phyloP scores from a whole-genome alignment of 768 basidiomycete species.

The Tremella fuciformis region DNA sequence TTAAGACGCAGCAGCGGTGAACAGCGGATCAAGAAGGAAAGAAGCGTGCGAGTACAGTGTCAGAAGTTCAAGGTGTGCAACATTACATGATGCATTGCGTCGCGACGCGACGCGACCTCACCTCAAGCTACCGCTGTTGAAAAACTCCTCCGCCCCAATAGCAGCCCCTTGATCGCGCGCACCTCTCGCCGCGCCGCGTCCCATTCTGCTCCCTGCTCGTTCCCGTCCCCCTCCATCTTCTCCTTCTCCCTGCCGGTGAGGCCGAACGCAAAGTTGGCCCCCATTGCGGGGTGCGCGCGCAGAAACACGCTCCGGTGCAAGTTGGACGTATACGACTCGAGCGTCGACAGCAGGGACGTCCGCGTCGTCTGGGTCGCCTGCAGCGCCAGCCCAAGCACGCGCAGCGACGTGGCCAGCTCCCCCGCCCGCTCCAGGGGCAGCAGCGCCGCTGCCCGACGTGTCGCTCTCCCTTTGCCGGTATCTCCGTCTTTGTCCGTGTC shows the following conservation, averaged over 20 bases:
- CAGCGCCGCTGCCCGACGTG: neutral
- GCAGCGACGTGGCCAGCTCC: too few species aligned
- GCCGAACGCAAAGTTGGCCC: neutral
- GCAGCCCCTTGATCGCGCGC: conserved; percentile 47
- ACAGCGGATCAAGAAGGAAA: too few species aligned
- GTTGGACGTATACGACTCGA: conserved; percentile 40
- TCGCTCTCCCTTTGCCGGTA: too few species aligned
- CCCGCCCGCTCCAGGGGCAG: too few species aligned
- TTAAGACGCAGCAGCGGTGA: neutral
- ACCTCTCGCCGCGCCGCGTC: conserved; percentile 48
- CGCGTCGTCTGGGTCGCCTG: conserved; percentile 45
- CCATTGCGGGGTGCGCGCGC: neutral
- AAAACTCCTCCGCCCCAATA: conserved; percentile 42
- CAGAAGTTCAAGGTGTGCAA: neutral
- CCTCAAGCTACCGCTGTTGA: neutral
- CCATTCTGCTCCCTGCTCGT: conserved; percentile 27
- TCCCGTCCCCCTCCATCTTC: conserved; percentile 7
- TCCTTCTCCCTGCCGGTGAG: neutral
- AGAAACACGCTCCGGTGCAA: conserved; percentile 37
- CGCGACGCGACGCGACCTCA: neutral
- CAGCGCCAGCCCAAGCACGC: conserved; percentile 9
- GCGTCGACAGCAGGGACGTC: conserved; percentile 45
- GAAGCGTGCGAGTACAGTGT: neutral
- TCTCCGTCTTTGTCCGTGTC: neutral
- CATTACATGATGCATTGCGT: neutral